These are phyloP conservation scores for Talaromyces atroroseus DNA, from an alignment of 2,329 filamentous ascomycete species.

Conservation along the genomic window DNA sequence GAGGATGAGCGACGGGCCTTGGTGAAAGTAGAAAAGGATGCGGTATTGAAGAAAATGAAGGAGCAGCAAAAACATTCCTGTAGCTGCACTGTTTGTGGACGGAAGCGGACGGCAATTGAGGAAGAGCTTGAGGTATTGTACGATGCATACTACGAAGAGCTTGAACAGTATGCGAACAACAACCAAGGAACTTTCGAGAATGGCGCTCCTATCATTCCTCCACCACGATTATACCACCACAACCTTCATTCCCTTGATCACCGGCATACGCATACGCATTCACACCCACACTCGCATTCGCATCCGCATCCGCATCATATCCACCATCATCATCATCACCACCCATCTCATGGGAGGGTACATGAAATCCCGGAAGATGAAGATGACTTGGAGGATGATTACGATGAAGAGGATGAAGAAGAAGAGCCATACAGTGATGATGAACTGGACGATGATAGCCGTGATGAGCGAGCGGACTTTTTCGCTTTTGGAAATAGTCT, in stretches of 20 bases:
- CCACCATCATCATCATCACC: constrained; percentile 45
- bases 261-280: constrained; percentile 51
- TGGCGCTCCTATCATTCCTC: constrained; percentile 62
- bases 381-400: constrained; percentile 43
- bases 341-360: constrained; percentile 61
- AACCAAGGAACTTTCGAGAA: constrained; percentile 59
- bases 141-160: constrained; percentile 96
- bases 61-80: constrained; percentile 99
- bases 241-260: constrained; percentile 49
- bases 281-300: constrained; percentile 24
- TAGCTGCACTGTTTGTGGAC: constrained; percentile 93
- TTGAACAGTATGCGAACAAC: constrained; percentile 93
- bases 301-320: constrained; percentile 49
- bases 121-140: constrained; percentile 97
- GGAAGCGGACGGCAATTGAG: constrained; percentile 94
- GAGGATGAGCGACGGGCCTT: constrained; percentile 92
- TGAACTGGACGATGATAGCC: constrained; percentile 60
- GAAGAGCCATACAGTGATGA: constrained; percentile 63
- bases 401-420: constrained; percentile 58
- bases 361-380: constrained; percentile 52
- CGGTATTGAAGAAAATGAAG: constrained; percentile 98
- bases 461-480: constrained; percentile 68
- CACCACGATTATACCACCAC: constrained; percentile 58
- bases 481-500: constrained; percentile 97
- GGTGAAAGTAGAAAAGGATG: constrained; percentile 98